Conservation (phyloP, 108 stramenopile genomes). For the Nitzschia sp. region DNA sequence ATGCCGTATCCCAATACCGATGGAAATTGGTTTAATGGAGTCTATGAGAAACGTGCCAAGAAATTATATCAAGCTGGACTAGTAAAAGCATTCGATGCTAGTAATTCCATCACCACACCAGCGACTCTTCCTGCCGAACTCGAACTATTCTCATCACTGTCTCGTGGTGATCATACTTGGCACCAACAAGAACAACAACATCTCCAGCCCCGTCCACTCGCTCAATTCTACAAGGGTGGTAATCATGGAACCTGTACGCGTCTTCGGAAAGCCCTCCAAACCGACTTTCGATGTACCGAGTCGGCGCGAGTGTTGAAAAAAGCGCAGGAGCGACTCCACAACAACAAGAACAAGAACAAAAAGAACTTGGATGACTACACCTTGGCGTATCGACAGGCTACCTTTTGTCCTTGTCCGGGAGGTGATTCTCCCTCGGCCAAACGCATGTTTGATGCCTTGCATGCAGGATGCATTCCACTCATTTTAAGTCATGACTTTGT, state of each 20-base stretch:
- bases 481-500: slow-evolving; percentile 48
- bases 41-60: slow-evolving; percentile 6
- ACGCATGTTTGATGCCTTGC: slow-evolving; percentile 52
- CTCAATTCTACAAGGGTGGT: slow-evolving; percentile 30
- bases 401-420: slow-evolving; percentile 47
- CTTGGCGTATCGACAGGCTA: slow-evolving; percentile 29
- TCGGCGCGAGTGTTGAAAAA: slow-evolving; percentile 12
- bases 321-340: neutral
- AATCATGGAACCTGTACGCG: slow-evolving; percentile 34
- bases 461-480: slow-evolving; percentile 58
- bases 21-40: slow-evolving; percentile 44
- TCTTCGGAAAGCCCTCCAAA: slow-evolving; percentile 21
- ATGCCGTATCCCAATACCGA: slow-evolving; percentile 50
- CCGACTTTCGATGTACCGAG: slow-evolving; percentile 15
- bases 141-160: neutral
- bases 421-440: slow-evolving; percentile 66
- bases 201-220: slow-evolving; percentile 14
- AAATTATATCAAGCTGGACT: neutral
- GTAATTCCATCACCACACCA: neutral
- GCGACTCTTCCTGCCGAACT: slow-evolving; percentile 10
- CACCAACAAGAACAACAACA: no score
- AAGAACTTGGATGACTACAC: slow-evolving; percentile 13
- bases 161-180: neutral
- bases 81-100: neutral
- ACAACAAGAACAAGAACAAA: neutral